Evolutionary conservation across 306 rosid species (phyloP).

Genomic region (Quercus alba): DNA sequence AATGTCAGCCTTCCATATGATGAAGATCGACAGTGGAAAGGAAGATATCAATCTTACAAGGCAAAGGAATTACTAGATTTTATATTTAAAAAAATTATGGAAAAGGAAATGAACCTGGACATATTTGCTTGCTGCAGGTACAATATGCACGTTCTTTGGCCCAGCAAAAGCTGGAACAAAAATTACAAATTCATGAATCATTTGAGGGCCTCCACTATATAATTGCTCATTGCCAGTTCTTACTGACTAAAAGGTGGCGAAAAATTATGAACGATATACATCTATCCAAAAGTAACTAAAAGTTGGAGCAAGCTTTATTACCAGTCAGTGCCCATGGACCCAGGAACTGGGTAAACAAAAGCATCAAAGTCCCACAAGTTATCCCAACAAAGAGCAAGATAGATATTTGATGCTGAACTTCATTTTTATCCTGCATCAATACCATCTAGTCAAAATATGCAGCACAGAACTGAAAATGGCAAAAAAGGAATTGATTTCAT

Average conservation of each 20-base stretch:
- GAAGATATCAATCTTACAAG: neutral
- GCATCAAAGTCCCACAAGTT: slow-evolving; percentile 74
- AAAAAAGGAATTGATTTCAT: slow-evolving; percentile 9
- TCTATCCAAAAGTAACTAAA: slow-evolving; percentile 7
- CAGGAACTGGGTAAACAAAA: slow-evolving; percentile 63
- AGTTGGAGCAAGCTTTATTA: slow-evolving; percentile 26
- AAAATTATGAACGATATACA: neutral
- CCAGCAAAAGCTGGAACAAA: slow-evolving; percentile 76
- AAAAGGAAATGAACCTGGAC: slow-evolving; percentile 63
- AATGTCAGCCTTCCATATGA: neutral
- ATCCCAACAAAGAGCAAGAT: slow-evolving; percentile 79
- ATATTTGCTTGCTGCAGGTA: slow-evolving; percentile 81
- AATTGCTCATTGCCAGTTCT: slow-evolving; percentile 18
- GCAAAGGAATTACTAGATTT: neutral
- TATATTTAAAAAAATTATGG: neutral
- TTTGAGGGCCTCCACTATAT: slow-evolving; percentile 20
- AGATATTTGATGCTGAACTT: slow-evolving; percentile 77
- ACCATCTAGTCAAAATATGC: slow-evolving; percentile 3
- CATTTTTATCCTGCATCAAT: slow-evolving; percentile 68
- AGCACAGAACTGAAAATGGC: slow-evolving; percentile 6
- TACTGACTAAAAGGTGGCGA: slow-evolving; percentile 9
- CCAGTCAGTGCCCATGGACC: slow-evolving; percentile 75
- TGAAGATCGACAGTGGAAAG: neutral
- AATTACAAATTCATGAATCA: slow-evolving; percentile 27
- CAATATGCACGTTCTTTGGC: slow-evolving; percentile 54